Conservation (phyloP, 1,284 basidiomycete genomes). For the Irpex lacteus region DNA sequence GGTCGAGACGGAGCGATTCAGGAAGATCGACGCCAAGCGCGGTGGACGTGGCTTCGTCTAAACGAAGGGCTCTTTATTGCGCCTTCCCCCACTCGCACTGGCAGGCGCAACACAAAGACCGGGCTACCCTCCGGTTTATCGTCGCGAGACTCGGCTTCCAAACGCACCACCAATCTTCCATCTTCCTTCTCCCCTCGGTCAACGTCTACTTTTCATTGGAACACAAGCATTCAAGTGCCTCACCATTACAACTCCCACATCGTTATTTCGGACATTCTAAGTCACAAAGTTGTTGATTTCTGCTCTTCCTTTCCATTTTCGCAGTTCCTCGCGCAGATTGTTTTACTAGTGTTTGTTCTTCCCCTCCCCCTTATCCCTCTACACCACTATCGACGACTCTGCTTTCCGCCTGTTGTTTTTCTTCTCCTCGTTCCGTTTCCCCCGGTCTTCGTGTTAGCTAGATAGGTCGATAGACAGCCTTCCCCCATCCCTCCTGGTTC, state of each 20-base stretch:
- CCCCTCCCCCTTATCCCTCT: neutral
- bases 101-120: neutral
- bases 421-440: neutral
- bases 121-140: neutral
- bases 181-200: neutral
- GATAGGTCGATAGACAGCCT: neutral
- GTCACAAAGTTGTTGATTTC: neutral
- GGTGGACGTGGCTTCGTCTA: constrained; percentile 82
- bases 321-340: neutral
- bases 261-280: neutral
- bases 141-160: neutral
- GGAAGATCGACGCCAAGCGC: constrained; percentile 82
- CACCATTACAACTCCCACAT: neutral
- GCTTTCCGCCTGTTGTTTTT: neutral
- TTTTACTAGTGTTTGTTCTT: constrained; percentile 4
- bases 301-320: neutral
- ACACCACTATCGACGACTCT: neutral
- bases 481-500: neutral
- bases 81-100: neutral
- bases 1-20: constrained; percentile 77
- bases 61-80: constrained; percentile 21
- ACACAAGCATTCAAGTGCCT: neutral
- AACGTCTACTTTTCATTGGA: neutral
- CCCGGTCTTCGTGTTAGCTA: no score
- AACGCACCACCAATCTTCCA: neutral